Evolutionary conservation across 169 alveolate species (phyloP), one percentile per base, ranked within the genome.

Genomic region (Cystoisospora suis): DNA sequence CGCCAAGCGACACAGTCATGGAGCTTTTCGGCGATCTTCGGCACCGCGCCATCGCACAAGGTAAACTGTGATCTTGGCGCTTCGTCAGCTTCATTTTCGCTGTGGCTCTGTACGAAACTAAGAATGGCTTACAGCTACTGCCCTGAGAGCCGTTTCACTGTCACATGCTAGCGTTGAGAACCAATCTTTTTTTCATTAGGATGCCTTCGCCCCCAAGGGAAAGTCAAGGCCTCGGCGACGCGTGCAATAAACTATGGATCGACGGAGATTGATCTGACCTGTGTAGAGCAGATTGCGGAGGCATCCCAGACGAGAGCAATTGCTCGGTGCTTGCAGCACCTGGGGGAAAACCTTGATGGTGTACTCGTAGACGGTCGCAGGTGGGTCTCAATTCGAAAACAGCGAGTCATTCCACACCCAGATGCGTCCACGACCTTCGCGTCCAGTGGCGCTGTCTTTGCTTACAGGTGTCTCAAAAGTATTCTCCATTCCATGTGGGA

Each of bases 281-380:
- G 89, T 38, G 91, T 90, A 12, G 95, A 93, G 88, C 95, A 90
- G 81, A 91, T 93, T 59, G 93, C 87, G 32, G 95, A 93, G 79
- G 77, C 91, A 44, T 75, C 92, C 7, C 95, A 93, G 70, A 91
- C 94, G 40, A 36, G 90, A 77, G 94, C 91, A 23, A 72, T 87
- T 2, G 89, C 87, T 3, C 86, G 90, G 65, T 86, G 69, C 44
- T 53, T 83, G 34, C 91, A 58, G 53, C 53, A 75, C 56, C 80
- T 90, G 1, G 93, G 86, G 20, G 88, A 77, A 81, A 58, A 56
- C 47, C 9, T 29, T 53, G 92, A 58, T n/a, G 59, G 69, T 0
- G 20, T 23, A 9, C 23, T 75, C 0, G 47, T 75, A 45, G 40
- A 75, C 86, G 86, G 86, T 4, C 47, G 32, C 42, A 40, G 86